Base-by-base conservation (phyloP, 2,329 filamentous ascomycete species). In the Biscogniauxia marginata region DNA sequence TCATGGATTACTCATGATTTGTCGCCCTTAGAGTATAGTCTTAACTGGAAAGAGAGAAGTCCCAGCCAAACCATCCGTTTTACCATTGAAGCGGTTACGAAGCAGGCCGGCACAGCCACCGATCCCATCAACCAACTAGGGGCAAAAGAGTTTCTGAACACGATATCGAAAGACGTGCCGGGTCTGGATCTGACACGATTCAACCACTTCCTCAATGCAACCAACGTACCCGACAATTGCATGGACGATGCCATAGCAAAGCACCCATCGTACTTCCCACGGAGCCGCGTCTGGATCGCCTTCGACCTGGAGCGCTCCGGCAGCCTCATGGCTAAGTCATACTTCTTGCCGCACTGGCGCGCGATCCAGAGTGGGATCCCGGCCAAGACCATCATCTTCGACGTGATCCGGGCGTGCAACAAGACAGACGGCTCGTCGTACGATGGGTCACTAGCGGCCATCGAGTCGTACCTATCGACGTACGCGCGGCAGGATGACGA, bases 1-100 rank as follows among this genome's bases (percentile, higher is more conserved):
- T 30, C 57, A 0, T 48, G 23, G 3, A 21, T 56, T 7, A 52
- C 48, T 21, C 39, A 52, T n/a, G 57, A 59, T 21, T 20, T 34
- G 7, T 51, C 50, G 1, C 43, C 47, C 1, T 7, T 56, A 2
- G 57, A 59, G 47, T 54, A 46, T 24, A 56, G 57, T 16, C 43
- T 56, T 19, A 56, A 59, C 48, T 59, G 57, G 57, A 59, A 56
- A n/a, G 53, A 56, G 54, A 56, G 52, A 20, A 49, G 19, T 2
- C 7, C 22, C 6, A 13, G 7, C 2, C 53, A 52, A 13, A 56
- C 50, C 2, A 44, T 59, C n/a, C 53, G 57, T 1, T 59, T 56
- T n/a, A 56, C 53, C 4, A 51, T 44, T 16, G 57, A 59, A 22
- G 47, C 57, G 8, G 9, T 4, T 7, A 19, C 50, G 1, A 16